Conservation (phyloP, 805 yeast species). For the Candida coquimbonensis region DNA sequence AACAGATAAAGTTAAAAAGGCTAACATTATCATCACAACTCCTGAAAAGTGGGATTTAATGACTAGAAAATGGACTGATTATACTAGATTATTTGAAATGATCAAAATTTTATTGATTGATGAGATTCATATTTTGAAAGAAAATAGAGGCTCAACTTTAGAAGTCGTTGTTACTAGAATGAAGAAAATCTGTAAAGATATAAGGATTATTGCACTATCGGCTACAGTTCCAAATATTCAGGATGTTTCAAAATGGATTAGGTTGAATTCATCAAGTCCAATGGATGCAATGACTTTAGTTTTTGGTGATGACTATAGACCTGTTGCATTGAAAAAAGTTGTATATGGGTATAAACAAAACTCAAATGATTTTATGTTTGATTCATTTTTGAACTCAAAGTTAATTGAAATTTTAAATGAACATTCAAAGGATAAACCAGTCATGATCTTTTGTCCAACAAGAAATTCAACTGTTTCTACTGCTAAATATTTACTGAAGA, state of each 20-base stretch:
- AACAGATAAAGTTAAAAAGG: slow-evolving; percentile 37
- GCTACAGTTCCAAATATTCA: slow-evolving; percentile 48
- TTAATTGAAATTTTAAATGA: slow-evolving; percentile 31
- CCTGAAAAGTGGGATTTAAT: slow-evolving; percentile 59
- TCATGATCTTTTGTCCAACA: slow-evolving; percentile 47
- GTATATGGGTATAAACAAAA: slow-evolving; percentile 37
- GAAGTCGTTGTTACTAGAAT: slow-evolving; percentile 43
- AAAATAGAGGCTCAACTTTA: slow-evolving; percentile 40
- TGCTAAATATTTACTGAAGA: slow-evolving; percentile 32
- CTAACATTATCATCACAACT: slow-evolving; percentile 49
- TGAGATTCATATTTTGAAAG: slow-evolving; percentile 41
- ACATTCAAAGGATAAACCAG: slow-evolving; percentile 37
- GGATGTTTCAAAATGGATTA: slow-evolving; percentile 42
- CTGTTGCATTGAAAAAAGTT: slow-evolving; percentile 34
- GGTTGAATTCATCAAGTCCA: slow-evolving; percentile 13
- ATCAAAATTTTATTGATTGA: slow-evolving; percentile 40
- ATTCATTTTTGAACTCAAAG: slow-evolving; percentile 35
- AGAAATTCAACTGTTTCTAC: slow-evolving; percentile 41
- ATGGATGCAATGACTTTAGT: slow-evolving; percentile 30
- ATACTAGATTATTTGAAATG: slow-evolving; percentile 30
- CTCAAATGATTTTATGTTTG: slow-evolving; percentile 42
- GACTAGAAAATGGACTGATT: slow-evolving; percentile 45
- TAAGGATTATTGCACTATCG: slow-evolving; percentile 41
- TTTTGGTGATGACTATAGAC: slow-evolving; percentile 42
- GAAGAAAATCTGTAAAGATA: slow-evolving; percentile 29